A percentile compares a stretch with the other conserved stretches of the same genome.
These are phyloP conservation scores for Myriosclerotinia scirpicola DNA, from an alignment of 2,329 filamentous ascomycete genomes.

Conservation along the genomic window DNA sequence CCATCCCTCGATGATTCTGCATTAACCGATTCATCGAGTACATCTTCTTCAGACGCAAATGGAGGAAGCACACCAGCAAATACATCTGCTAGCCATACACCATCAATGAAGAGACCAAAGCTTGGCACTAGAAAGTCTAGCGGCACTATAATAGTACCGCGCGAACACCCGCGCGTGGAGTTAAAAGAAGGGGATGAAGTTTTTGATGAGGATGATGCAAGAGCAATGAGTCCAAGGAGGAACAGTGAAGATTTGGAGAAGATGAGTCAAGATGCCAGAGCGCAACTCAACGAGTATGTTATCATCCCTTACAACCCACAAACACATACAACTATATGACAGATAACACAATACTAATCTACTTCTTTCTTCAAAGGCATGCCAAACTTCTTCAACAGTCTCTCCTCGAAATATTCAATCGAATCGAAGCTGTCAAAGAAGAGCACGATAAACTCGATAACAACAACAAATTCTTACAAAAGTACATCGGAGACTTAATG, in stretches of 20 bases:
- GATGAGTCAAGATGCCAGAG: constrained; percentile 78
- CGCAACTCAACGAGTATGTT: constrained; percentile 57
- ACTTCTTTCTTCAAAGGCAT: constrained; percentile 58
- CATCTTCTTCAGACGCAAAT: constrained; percentile 22
- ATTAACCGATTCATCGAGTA: constrained; percentile 18
- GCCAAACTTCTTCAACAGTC: constrained; percentile 87
- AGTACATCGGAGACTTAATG: constrained; percentile 96
- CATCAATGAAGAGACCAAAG: constrained; percentile 54
- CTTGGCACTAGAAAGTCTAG: constrained; percentile 75
- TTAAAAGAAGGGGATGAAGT: constrained; percentile 63
- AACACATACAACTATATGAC: neutral
- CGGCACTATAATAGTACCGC: constrained; percentile 77
- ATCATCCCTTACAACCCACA: no score
- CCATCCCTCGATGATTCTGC: constrained; percentile 17
- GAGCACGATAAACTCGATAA: constrained; percentile 96
- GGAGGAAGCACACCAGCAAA: constrained; percentile 23
- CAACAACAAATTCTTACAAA: constrained; percentile 96
- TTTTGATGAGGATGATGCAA: constrained; percentile 82
- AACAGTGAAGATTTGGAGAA: constrained; percentile 89
- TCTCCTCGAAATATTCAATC: constrained; percentile 83
- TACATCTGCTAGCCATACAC: constrained; percentile 20
- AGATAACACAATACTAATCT: constrained; percentile 23
- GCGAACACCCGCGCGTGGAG: constrained; percentile 72
- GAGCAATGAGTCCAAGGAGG: constrained; percentile 90
- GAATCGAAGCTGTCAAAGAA: constrained; percentile 89